Evolutionary conservation across 2,329 filamentous ascomycete species (phyloP).

Genomic region (Clonostachys sp.): DNA sequence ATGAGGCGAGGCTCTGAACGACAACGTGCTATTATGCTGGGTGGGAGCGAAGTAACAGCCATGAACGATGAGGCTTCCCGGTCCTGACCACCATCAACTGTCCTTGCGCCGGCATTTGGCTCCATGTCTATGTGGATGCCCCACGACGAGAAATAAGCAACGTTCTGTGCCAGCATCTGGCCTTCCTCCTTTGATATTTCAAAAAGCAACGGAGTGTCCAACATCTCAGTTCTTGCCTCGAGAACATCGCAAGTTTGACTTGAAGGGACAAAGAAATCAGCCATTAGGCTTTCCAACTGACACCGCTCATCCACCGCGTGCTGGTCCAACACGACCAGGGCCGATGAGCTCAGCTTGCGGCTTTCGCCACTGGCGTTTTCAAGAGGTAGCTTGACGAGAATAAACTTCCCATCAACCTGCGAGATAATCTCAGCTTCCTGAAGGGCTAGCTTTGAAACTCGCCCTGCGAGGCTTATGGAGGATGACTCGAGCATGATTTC

Average conservation of each 20-base stretch:
- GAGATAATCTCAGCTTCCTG: conserved; percentile 60
- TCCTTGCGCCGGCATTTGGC: not conserved
- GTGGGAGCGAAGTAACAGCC: conserved; percentile 58
- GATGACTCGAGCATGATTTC: conserved; percentile 18
- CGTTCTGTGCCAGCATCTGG: conserved; percentile 48
- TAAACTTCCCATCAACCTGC: conserved; percentile 89
- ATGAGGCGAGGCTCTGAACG: conserved; percentile 65
- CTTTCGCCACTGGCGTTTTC: conserved; percentile 1
- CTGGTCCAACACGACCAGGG: conserved; percentile 80
- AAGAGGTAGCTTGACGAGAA: conserved; percentile 58
- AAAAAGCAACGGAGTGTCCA: conserved; percentile 57
- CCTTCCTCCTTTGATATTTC: conserved; percentile 59
- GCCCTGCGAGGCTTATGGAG: conserved; percentile 24
- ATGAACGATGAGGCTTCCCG: conserved; percentile 21
- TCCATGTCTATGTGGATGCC: conserved; percentile 59
- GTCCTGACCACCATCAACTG: not conserved
- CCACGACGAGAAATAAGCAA: conserved; percentile 63
- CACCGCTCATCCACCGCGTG: conserved; percentile 92
- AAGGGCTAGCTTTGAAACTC: conserved; percentile 60
- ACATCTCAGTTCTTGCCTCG: conserved; percentile 20
- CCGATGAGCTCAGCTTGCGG: conserved; percentile 24
- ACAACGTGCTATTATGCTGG: conserved; percentile 72
- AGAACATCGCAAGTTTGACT: not conserved
- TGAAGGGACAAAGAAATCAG: conserved; percentile 33
- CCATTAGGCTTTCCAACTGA: conserved; percentile 70